Percentiles rank a stretch among this genome's conserved stretches.
Conservation (phyloP, 805 yeast species). For the Lipomyces sp. region DNA sequence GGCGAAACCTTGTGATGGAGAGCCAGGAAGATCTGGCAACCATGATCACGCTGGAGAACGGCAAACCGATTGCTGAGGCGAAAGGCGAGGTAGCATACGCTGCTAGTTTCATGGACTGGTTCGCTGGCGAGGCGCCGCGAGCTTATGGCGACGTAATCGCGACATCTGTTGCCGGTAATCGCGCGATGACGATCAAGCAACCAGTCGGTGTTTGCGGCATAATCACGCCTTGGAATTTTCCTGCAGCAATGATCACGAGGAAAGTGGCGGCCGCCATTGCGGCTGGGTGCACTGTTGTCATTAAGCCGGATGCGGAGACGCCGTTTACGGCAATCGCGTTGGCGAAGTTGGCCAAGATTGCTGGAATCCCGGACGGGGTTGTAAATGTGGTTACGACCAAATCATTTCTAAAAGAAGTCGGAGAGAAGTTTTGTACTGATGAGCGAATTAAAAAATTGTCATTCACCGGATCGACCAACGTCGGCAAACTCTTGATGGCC, state of each 20-base stretch:
- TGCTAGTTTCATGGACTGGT: slow-evolving; percentile 87
- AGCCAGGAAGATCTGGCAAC: slow-evolving; percentile 69
- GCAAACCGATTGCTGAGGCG: slow-evolving; percentile 75
- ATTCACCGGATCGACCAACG: slow-evolving; percentile 78
- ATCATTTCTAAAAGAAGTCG: slow-evolving; percentile 49
- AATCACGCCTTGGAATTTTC: slow-evolving; percentile 85
- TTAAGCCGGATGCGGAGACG: slow-evolving; percentile 79
- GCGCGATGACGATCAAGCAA: slow-evolving; percentile 65
- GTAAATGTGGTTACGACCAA: slow-evolving; percentile 62
- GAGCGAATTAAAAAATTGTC: slow-evolving; percentile 66
- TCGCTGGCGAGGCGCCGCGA: slow-evolving; percentile 79
- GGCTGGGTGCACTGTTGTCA: slow-evolving; percentile 76
- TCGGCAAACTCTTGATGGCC: slow-evolving; percentile 68
- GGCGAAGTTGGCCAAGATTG: slow-evolving; percentile 62
- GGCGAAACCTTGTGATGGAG: slow-evolving; percentile 59
- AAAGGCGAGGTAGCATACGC: slow-evolving; percentile 68
- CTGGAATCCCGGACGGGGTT: slow-evolving; percentile 75
- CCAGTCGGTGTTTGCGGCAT: slow-evolving; percentile 85
- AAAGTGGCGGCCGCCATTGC: slow-evolving; percentile 73
- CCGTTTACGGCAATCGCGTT: slow-evolving; percentile 75
- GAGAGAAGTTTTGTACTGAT: slow-evolving; percentile 57
- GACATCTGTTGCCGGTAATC: slow-evolving; percentile 43
- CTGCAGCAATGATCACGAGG: slow-evolving; percentile 56
- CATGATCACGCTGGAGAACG: slow-evolving; percentile 70
- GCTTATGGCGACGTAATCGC: slow-evolving; percentile 66